Base-by-base conservation (phyloP, 345 rosid species). In the Ceriops tagal region DNA sequence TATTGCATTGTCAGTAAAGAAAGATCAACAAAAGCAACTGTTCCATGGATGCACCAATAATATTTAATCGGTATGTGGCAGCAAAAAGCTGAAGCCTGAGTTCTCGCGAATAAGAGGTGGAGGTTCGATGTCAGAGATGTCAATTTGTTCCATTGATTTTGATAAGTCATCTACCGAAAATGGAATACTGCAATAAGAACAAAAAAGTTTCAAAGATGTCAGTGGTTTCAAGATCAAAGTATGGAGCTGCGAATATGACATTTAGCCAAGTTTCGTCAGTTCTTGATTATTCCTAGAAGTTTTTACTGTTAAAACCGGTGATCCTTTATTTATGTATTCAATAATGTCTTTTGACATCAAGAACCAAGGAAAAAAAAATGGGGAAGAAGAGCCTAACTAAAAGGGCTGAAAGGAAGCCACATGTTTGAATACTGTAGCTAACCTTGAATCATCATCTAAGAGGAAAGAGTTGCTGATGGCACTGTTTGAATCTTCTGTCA, bases 371-470 rank as follows among this genome's bases (percentile, higher is more conserved):
- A 5, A 21, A 26, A 22, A 19, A 51, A 1, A 4, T 4, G 58
- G 22, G 59, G 56, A 27, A 18, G 10, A 1, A 26, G 32, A 27
- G 13, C 0, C 30, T 27, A 31, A 27, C 10, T 39, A 28, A 63
- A 43, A 32, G 37, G 16, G 24, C 13, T 39, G n/a, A 56, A 56
- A 5, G 28, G 28, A 27, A 56, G 28, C 31, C 31, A 1, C 59
- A 8, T 24, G 51, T 13, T n/a, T 51, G 20, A 43, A 62, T 32
- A 2, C 18, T 30, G 15, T 49, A 22, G 68, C 78, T 63, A 62
- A 92, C 98, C 98, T 93, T 27, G 97, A 93, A 79, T 93, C 98
- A 51, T 93, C 98, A 67, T 93, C 98, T 70, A 93, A 72, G 62
- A 93, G 84, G 86, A 93, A 93, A 18, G 98, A 93, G 74, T 82